These are phyloP conservation scores for Fraxinus latifolia DNA, from an alignment of 305 asterid species.

Conservation along the genomic window DNA sequence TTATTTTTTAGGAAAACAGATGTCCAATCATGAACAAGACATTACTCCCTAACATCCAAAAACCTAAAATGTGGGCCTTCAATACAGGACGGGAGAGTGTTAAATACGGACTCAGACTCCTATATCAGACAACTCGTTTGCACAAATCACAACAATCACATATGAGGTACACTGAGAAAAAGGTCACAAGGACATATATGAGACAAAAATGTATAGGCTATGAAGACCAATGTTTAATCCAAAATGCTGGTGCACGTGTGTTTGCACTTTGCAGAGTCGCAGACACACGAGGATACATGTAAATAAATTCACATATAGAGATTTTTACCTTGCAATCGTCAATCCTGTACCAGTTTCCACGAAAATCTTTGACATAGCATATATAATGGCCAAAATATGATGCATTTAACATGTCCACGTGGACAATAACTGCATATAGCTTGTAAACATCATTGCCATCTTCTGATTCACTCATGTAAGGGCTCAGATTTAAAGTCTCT, in stretches of 20 bases:
- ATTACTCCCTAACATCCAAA: background rate
- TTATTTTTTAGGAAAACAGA: background rate
- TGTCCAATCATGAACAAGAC: background rate
- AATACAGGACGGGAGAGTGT: background rate
- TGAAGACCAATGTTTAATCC: background rate
- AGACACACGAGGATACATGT: background rate
- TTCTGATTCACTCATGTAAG: slow-evolving; percentile 69
- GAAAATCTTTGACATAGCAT: slow-evolving; percentile 76
- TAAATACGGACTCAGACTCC: background rate
- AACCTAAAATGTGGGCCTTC: background rate
- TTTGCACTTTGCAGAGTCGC: background rate
- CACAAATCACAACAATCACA: background rate
- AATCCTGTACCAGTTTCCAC: slow-evolving; percentile 79
- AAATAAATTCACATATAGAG: background rate
- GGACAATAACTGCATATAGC: slow-evolving; percentile 92
- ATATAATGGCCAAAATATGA: slow-evolving; percentile 94
- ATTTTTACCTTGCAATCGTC: slow-evolving; percentile 83
- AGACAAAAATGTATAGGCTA: background rate
- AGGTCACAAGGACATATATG: background rate
- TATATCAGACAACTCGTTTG: background rate
- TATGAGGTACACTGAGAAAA: background rate
- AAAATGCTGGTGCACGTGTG: background rate
- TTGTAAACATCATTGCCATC: slow-evolving; percentile 69
- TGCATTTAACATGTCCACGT: slow-evolving; percentile 94
- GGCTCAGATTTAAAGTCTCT: slow-evolving; percentile 67